Evolutionary conservation across 1,284 basidiomycete species (phyloP).

Genomic region (Apiotrichum akiyoshidainum): DNA sequence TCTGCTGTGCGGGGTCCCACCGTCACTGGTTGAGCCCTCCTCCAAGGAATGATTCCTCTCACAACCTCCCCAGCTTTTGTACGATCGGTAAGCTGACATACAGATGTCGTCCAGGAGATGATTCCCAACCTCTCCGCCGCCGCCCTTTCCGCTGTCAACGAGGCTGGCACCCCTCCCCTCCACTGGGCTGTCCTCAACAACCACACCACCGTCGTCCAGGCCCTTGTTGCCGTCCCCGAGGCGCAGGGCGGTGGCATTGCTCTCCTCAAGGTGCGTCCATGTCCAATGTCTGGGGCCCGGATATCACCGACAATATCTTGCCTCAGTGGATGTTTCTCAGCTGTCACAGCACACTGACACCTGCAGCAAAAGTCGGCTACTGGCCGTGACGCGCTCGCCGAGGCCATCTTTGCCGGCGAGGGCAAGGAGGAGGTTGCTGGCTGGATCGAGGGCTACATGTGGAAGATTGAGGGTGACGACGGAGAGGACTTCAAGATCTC

Average conservation of each 20-base stretch:
- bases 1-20: neutral
- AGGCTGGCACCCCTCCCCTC: slow-evolving; percentile 69
- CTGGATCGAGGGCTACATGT: slow-evolving; percentile 51
- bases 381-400: slow-evolving; percentile 46
- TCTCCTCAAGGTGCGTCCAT: slow-evolving; percentile 41
- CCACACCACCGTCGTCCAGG: slow-evolving; percentile 64
- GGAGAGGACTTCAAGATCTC: slow-evolving; percentile 24
- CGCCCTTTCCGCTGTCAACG: slow-evolving; percentile 62
- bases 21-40: too few relatives aligned
- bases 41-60: too few relatives aligned
- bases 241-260: slow-evolving; percentile 46
- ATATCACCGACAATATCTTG: too few relatives aligned
- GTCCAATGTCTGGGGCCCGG: too few relatives aligned
- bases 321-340: too few relatives aligned
- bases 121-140: slow-evolving; percentile 58
- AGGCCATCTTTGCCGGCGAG: slow-evolving; percentile 48
- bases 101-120: slow-evolving; percentile 17
- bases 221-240: slow-evolving; percentile 58
- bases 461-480: slow-evolving; percentile 35
- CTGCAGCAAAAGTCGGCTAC: slow-evolving; percentile 43
- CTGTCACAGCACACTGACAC: slow-evolving; percentile 2
- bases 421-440: slow-evolving; percentile 51
- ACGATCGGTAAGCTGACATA: neutral
- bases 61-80: neutral
- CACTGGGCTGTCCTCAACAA: slow-evolving; percentile 85